These are phyloP conservation scores for Agastache rugosa DNA, from an alignment of 257 asterid species.

Conservation along the genomic window DNA sequence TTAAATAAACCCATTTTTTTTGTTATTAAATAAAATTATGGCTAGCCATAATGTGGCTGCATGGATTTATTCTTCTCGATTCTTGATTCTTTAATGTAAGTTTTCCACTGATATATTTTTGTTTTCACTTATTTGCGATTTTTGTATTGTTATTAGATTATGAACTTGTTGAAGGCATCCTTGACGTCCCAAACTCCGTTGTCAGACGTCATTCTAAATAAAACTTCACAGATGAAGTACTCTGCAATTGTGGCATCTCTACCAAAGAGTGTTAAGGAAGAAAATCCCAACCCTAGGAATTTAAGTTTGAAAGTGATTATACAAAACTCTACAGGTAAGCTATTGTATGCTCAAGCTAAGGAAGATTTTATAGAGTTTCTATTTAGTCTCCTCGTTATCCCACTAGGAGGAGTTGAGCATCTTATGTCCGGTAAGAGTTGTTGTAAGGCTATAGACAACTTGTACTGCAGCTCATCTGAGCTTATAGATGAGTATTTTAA, in stretches of 20 bases:
- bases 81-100: neutral
- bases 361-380: constrained; percentile 32
- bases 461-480: neutral
- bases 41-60: too few relatives aligned
- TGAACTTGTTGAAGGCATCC: constrained; percentile 26
- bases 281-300: neutral
- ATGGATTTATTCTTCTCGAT: too few relatives aligned
- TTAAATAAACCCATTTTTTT: too few relatives aligned
- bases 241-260: neutral
- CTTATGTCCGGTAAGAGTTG: neutral
- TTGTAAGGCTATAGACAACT: neutral
- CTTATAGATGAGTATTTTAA: neutral
- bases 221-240: neutral
- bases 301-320: neutral
- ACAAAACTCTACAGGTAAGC: constrained; percentile 12
- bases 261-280: neutral
- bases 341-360: constrained; percentile 21
- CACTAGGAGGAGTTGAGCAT: neutral
- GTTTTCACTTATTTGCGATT: too few relatives aligned
- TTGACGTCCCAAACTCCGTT: constrained; percentile 34
- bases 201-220: constrained; percentile 24
- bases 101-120: neutral
- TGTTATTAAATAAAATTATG: too few relatives aligned
- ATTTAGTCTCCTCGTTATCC: neutral
- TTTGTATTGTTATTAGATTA: constrained; percentile 14